Percentiles rank a stretch among this genome's conserved stretches.
Evolutionary conservation across 1,284 basidiomycete genomes (phyloP).

Genomic region (Ustilago bromivora): DNA sequence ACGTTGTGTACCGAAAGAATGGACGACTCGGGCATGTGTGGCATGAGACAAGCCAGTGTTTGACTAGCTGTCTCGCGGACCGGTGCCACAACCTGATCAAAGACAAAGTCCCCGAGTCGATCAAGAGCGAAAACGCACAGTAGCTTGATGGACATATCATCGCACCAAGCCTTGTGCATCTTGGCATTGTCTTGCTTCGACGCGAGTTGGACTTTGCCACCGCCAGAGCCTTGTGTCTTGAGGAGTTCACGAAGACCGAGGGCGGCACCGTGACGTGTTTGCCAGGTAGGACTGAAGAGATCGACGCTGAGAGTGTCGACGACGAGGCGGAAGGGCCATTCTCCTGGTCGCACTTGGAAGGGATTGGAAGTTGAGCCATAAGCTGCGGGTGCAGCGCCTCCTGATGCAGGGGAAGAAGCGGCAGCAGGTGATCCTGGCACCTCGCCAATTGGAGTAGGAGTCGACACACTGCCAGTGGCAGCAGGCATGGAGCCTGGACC

Average conservation of each 20-base stretch:
- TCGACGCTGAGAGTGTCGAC: constrained; percentile 85
- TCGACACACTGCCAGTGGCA: constrained; percentile 37
- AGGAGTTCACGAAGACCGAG: constrained; percentile 90
- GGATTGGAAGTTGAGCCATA: constrained; percentile 49
- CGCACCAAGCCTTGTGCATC: constrained; percentile 85
- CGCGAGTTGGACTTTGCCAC: constrained; percentile 75
- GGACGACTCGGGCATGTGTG: constrained; percentile 82
- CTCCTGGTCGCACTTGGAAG: constrained; percentile 73
- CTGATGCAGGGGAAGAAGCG: constrained; percentile 31
- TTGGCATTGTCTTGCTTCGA: constrained; percentile 38
- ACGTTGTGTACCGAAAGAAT: constrained; percentile 84
- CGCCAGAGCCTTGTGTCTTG: constrained; percentile 83
- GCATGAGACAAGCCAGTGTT: constrained; percentile 87
- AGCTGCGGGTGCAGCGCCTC: constrained; percentile 30
- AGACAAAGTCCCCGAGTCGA: constrained; percentile 96
- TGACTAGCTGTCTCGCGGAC: constrained; percentile 97
- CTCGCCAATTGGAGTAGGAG: constrained; percentile 43
- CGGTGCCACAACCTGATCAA: constrained; percentile 96
- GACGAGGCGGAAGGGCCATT: constrained; percentile 90
- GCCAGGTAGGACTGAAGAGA: constrained; percentile 87
- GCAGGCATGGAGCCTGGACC: constrained; percentile 44
- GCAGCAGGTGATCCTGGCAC: constrained; percentile 33
- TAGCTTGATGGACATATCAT: constrained; percentile 85
- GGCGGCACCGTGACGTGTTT: constrained; percentile 92
- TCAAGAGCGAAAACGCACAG: constrained; percentile 94